Evolutionary conservation across 805 yeast species (phyloP).

Genomic region (Lachancea mirantina): DNA sequence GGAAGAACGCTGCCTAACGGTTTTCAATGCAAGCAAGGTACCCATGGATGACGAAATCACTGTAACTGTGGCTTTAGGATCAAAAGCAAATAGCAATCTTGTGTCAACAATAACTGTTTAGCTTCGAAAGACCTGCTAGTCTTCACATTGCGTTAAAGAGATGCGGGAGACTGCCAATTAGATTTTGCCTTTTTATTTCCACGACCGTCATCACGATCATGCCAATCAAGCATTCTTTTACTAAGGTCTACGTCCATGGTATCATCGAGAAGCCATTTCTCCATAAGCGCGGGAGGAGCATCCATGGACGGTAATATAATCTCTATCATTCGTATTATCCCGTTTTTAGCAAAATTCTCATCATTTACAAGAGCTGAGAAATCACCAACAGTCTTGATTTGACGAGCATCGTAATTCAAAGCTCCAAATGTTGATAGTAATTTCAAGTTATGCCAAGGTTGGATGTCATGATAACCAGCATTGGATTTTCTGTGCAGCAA

Average conservation of each 20-base stretch:
- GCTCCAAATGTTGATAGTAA: constrained; percentile 51
- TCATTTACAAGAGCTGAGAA: constrained; percentile 37
- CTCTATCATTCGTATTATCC: constrained; percentile 48
- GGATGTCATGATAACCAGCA: constrained; percentile 49
- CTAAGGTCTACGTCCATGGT: constrained; percentile 1
- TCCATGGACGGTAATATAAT: constrained; percentile 53
- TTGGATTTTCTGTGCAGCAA: constrained; percentile 51
- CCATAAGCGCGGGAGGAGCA: constrained; percentile 36
- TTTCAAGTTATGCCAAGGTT: constrained; percentile 50
- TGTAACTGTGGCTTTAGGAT: too few species aligned
- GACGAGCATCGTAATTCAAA: constrained; percentile 36
- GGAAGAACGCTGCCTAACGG: too few species aligned
- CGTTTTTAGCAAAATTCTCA: constrained; percentile 34
- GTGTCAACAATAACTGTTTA: too few species aligned
- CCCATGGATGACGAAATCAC: too few species aligned
- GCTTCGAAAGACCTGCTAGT: too few species aligned
- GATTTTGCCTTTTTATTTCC: too few species aligned
- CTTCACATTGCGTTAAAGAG: too few species aligned
- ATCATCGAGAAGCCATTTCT: constrained; percentile 7
- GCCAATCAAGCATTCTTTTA: not conserved
- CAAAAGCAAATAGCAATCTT: too few species aligned
- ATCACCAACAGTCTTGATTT: constrained; percentile 43
- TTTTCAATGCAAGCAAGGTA: too few species aligned
- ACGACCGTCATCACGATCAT: not conserved
- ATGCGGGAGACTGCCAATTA: too few species aligned